Base-by-base conservation (phyloP, 257 asterid genomes). In the Primulina tabacum region DNA sequence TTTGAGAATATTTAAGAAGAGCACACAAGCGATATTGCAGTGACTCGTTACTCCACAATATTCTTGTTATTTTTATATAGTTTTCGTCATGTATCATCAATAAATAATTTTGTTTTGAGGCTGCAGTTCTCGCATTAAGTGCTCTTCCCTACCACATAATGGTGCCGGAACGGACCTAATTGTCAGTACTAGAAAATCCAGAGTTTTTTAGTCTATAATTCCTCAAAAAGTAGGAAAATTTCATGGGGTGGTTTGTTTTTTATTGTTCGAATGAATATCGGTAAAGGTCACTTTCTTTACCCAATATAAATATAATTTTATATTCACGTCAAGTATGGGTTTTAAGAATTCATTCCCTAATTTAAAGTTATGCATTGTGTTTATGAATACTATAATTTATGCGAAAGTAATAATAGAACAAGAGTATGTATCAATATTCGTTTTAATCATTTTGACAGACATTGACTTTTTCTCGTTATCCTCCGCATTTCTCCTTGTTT, bases 21-120 rank as follows among this genome's bases (percentile, higher is more conserved):
- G 57, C 21, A 64, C 68, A 70, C 72, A 35, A 55, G 52, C 33
- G 60, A 63, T 80, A 47, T 60, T 77, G 66, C 71, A 52, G 77
- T 33, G 72, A 74, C 77, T 70, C 69, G 52, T 70, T 69, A 73
- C 77, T 77, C 70, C 70, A 77, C 75, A 71, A 76, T 47, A 76
- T 63, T 76, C 58, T 76, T 62, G 7, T 71, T 77, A 71, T 73
- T 68, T 69, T 35, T 30, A 1, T 17, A 33, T 56, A 10, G 29
- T 55, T 62, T 7, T 62, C 64, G 63, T 53, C 26, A 47, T 73
- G 74, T 76, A 82, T 61, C 70, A 52, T 75, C 69, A 77, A 78
- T 77, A 80, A 82, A 67, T 76, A 47, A 58, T 76, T 76, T 76
- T 70, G 76, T 40, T 32, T 32, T 64, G 57, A 50, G 57, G 21